Percentiles rank a stretch among this genome's conserved stretches.
These are phyloP conservation scores for Quercus dentata DNA, from an alignment of 306 rosid species.

Conservation along the genomic window DNA sequence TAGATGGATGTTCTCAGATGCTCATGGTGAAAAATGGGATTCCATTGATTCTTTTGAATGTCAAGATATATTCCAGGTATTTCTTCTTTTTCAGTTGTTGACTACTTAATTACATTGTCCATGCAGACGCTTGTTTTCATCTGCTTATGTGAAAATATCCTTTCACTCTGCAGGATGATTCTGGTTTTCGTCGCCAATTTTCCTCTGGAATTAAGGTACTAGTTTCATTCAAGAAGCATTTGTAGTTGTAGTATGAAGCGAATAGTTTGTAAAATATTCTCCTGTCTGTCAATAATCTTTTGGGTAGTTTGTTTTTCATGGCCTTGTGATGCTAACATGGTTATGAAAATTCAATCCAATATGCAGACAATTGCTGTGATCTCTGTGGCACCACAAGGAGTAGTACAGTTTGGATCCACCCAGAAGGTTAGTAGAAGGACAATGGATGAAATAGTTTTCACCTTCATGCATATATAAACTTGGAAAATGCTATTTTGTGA, in stretches of 20 bases:
- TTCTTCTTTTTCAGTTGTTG: not conserved
- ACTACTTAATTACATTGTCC: not conserved
- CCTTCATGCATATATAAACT: not conserved
- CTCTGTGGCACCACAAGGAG: constrained; percentile 60
- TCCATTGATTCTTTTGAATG: constrained; percentile 17
- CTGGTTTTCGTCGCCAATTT: constrained; percentile 48
- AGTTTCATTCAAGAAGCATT: not conserved
- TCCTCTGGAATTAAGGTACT: constrained; percentile 79
- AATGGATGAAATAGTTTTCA: not conserved
- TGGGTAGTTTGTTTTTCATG: not conserved
- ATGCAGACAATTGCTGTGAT: constrained; percentile 70
- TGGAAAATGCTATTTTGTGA: not conserved
- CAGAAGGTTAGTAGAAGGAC: constrained; percentile 48
- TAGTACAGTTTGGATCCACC: constrained; percentile 72
- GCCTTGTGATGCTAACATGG: not conserved
- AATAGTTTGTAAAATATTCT: not conserved
- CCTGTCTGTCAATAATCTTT: not conserved
- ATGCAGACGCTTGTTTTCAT: not conserved
- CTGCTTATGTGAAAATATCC: not conserved
- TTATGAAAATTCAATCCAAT: constrained; percentile 23
- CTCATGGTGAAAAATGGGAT: constrained; percentile 34
- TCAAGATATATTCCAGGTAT: constrained; percentile 41
- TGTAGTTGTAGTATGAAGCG: not conserved
- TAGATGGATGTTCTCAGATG: constrained; percentile 66
- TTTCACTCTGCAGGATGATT: constrained; percentile 43